These are phyloP conservation scores for Penicillium psychrosexuale DNA, from an alignment of 2,329 filamentous ascomycete genomes.

Conservation along the genomic window DNA sequence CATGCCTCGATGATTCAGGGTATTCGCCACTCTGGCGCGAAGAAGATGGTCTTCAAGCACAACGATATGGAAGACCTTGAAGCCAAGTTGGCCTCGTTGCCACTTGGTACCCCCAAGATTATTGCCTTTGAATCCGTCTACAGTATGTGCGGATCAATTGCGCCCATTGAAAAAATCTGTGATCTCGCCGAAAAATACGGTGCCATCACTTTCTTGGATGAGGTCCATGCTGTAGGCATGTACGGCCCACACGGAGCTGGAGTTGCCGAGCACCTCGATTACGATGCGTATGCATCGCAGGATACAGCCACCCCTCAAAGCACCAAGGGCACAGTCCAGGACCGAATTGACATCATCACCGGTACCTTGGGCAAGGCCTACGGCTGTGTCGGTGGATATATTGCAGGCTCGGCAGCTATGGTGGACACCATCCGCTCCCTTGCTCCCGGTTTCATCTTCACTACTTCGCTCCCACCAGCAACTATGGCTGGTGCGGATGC, in stretches of 20 bases:
- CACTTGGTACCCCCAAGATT: slow-evolving; percentile 84
- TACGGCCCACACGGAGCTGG: slow-evolving; percentile 94
- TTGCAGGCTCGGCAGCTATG: slow-evolving; percentile 80
- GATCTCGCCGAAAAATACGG: slow-evolving; percentile 97
- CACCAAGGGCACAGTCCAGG: slow-evolving; percentile 77
- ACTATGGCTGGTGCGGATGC: slow-evolving; percentile 92
- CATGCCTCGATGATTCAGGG: slow-evolving; percentile 99
- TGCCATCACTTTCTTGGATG: slow-evolving; percentile 93
- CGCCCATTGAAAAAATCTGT: slow-evolving; percentile 92
- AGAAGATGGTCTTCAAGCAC: slow-evolving; percentile 98
- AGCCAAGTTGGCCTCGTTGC: slow-evolving; percentile 83
- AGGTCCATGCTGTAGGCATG: slow-evolving; percentile 99
- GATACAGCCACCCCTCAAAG: slow-evolving; percentile 50
- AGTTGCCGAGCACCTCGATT: slow-evolving; percentile 96
- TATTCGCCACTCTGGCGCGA: slow-evolving; percentile 93
- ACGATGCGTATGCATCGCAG: slow-evolving; percentile 75
- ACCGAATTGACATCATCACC: slow-evolving; percentile 96
- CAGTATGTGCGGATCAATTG: slow-evolving; percentile 98
- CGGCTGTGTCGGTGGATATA: slow-evolving; percentile 95
- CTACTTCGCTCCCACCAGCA: slow-evolving; percentile 89
- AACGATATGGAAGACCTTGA: slow-evolving; percentile 94
- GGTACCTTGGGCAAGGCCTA: slow-evolving; percentile 97
- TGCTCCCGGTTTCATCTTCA: slow-evolving; percentile 98
- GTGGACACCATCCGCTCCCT: slow-evolving; percentile 92
- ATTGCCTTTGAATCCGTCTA: slow-evolving; percentile 99